These are phyloP conservation scores for Tuber umbilicatum DNA, from an alignment of 495 filamentous ascomycete species.

Conservation along the genomic window DNA sequence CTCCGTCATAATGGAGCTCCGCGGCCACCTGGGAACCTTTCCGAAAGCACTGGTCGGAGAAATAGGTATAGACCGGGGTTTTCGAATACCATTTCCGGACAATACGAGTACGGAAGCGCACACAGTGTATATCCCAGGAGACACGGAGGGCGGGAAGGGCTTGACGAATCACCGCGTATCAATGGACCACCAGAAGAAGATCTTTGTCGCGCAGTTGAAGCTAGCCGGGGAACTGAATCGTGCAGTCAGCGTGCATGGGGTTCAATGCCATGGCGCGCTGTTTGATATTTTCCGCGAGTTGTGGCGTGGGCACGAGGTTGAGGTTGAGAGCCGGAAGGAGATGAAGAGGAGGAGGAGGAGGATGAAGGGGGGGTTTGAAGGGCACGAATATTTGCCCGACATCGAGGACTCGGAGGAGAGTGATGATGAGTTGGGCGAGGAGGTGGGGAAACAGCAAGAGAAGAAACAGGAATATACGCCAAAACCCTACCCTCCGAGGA, in stretches of 20 bases:
- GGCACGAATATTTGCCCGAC: slow-evolving; percentile 47
- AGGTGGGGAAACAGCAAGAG: slow-evolving; percentile 21
- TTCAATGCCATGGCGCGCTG: slow-evolving; percentile 78
- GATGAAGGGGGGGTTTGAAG: slow-evolving; percentile 46
- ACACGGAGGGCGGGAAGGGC: slow-evolving; percentile 61
- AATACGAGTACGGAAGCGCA: background rate
- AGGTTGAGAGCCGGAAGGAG: slow-evolving; percentile 59
- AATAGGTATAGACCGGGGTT: slow-evolving; percentile 77
- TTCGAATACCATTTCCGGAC: slow-evolving; percentile 60
- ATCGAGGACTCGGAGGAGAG: slow-evolving; percentile 41
- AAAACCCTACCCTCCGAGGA: slow-evolving; percentile 73
- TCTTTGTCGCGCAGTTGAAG: slow-evolving; percentile 75
- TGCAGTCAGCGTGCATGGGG: slow-evolving; percentile 82
- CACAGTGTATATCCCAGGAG: slow-evolving; percentile 41
- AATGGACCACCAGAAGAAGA: slow-evolving; percentile 65
- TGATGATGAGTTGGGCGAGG: slow-evolving; percentile 23
- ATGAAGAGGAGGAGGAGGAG: slow-evolving; percentile 43
- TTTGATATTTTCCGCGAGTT: slow-evolving; percentile 66
- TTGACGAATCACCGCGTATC: slow-evolving; percentile 70
- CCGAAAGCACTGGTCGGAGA: slow-evolving; percentile 77
- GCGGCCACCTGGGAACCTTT: slow-evolving; percentile 54
- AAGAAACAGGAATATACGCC: slow-evolving; percentile 38
- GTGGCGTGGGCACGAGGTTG: slow-evolving; percentile 78
- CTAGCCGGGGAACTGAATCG: slow-evolving; percentile 76
- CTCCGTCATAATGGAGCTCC: slow-evolving; percentile 58